Evolutionary conservation across 177 flowering plant genomes (phyloP).

Genomic region (Tripterygium wilfordii): DNA sequence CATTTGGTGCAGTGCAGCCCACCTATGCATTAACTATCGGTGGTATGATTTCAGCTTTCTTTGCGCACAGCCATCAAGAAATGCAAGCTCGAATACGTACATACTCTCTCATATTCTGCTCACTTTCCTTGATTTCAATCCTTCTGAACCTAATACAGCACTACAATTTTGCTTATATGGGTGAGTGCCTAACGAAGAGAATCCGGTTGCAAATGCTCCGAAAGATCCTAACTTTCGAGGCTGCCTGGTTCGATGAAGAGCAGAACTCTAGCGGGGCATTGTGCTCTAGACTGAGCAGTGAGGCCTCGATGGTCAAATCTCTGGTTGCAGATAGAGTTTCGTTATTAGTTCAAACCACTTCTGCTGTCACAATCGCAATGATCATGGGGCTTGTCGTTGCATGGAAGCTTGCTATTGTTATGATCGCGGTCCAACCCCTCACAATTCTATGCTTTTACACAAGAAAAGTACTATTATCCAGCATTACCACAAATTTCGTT

Average conservation of each 20-base stretch:
- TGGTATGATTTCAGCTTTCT: constrained; percentile 78
- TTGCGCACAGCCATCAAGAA: constrained; percentile 48
- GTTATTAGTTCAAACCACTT: constrained; percentile 63
- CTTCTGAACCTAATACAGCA: constrained; percentile 62
- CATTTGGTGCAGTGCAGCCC: constrained; percentile 80
- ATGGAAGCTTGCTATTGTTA: constrained; percentile 88
- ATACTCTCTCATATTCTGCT: constrained; percentile 52
- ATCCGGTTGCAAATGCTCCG: constrained; percentile 66
- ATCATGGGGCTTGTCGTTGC: constrained; percentile 71
- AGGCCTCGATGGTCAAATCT: constrained; percentile 79
- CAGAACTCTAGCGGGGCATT: constrained; percentile 71
- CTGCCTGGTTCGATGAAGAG: constrained; percentile 93
- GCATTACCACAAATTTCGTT: constrained; percentile 40
- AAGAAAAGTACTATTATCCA: constrained; percentile 62
- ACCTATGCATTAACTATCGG: constrained; percentile 76
- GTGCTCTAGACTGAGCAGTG: constrained; percentile 68
- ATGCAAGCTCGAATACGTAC: constrained; percentile 48
- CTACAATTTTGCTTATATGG: constrained; percentile 81
- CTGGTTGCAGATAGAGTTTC: constrained; percentile 77
- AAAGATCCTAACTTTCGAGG: constrained; percentile 73
- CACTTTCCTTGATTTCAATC: constrained; percentile 52
- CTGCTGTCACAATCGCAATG: constrained; percentile 70
- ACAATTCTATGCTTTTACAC: constrained; percentile 80
- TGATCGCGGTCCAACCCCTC: constrained; percentile 91
- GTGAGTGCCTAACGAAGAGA: constrained; percentile 66